Evolutionary conservation across 805 yeast species (phyloP), one percentile per base, ranked within the genome.

Genomic region (Groenewaldozyma tartarivorans): DNA sequence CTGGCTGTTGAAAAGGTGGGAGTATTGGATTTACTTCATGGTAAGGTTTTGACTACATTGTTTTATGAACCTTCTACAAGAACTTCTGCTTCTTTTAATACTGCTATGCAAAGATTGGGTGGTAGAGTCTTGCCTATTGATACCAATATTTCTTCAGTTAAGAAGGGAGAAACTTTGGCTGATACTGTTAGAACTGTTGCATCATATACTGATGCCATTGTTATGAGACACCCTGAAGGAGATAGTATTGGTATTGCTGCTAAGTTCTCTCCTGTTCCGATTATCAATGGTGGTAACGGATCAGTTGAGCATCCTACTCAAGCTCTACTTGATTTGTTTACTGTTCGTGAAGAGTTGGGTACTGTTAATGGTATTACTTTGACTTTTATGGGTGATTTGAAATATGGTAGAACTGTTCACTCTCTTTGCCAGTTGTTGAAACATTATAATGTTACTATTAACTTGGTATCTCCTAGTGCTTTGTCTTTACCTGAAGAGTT

Each of bases 41-140:
- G 97, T 45, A 79, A 94, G 56, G 78, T 92, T 42, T 71, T 92
- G 56, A 85, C 96, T 36, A 94, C 97, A 7, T 80, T 92, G 71
- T 92, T 92, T 71, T 92, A 87, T 64, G 99, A 92, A 69, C 98
- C 99, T 52, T 86, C 96, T 4, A 94, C 99, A 31, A 77, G 99
- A 67, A 92, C 99, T 26, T 77, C 94, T 16, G 79, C 96, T 18
- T 92, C 97, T 1, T 94, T 94, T 61, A 95, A 92, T 62, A 96
- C 96, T 54, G 99, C 99, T 46, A 92, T 92, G 98, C 97, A 92
- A 72, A 83, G 99, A 69, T 73, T 92, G 55, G 99, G 99, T 63
- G 99, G 99, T 60, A 78, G 95, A 65, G 95, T 87, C 52, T 83
- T 94, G 51, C 75, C 94, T 41, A 82, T 92, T 49, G 73, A 83